A percentile compares a stretch with the other conserved stretches of the same genome.
These are phyloP conservation scores for Neurospora sp. DNA, from an alignment of 2,329 filamentous ascomycete species.

Conservation along the genomic window DNA sequence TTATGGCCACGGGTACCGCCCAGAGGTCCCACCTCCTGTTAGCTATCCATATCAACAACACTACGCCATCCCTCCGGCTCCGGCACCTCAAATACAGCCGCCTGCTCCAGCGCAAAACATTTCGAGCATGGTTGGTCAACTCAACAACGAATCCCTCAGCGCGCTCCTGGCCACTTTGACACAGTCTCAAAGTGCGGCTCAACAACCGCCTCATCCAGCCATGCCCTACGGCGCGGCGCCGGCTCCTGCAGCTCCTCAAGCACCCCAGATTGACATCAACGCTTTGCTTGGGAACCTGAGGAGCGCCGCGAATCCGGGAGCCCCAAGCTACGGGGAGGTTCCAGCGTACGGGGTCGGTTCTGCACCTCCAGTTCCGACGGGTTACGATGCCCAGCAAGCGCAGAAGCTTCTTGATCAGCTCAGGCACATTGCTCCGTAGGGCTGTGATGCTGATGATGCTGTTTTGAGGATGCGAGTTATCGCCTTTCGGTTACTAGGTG, in stretches of 20 bases:
- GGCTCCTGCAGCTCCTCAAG: conserved; percentile 15
- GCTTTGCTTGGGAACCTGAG: conserved; percentile 34
- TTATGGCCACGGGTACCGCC: conserved; percentile 21
- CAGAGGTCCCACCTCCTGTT: conserved; percentile 16
- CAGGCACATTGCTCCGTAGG: neutral
- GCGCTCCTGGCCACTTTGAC: conserved; percentile 25
- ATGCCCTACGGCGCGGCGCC: conserved; percentile 10
- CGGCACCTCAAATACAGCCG: conserved; percentile 15
- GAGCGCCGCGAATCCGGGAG: conserved; percentile 5
- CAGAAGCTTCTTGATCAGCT: neutral
- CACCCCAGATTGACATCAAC: conserved; percentile 33
- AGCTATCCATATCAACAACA: conserved; percentile 9
- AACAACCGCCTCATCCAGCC: conserved; percentile 21
- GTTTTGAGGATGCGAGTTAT: neutral
- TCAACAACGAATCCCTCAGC: conserved; percentile 25
- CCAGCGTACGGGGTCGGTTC: neutral
- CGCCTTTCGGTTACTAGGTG: neutral
- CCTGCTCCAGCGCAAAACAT: conserved; percentile 10
- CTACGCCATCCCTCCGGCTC: conserved; percentile 10
- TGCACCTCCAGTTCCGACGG: neutral
- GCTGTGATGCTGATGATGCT: neutral
- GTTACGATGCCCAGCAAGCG: neutral
- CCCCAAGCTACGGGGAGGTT: conserved; percentile 11
- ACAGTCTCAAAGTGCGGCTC: conserved; percentile 16
- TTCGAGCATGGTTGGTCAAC: conserved; percentile 17